phyloP scores from a whole-genome alignment of 306 rosid species.

The Malus fusca region DNA sequence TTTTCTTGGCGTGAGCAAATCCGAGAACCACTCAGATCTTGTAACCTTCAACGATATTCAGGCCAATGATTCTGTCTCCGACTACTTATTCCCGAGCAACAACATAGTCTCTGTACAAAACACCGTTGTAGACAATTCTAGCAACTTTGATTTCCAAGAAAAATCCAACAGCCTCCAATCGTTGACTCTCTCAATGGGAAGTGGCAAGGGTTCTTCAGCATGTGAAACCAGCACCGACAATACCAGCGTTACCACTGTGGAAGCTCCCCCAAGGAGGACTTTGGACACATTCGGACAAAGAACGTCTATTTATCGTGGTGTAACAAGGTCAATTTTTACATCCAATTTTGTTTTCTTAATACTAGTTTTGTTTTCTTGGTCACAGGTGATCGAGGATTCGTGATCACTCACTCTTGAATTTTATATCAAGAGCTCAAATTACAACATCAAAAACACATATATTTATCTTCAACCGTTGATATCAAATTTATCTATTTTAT shows the following conservation, averaged over 20 bases:
- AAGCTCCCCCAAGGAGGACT: slow-evolving; percentile 71
- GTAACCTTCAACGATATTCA: slow-evolving; percentile 50
- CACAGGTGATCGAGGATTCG: neutral
- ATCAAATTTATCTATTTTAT: too few species aligned
- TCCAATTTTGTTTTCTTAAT: too few species aligned
- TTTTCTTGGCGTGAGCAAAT: slow-evolving; percentile 83
- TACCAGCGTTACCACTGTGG: slow-evolving; percentile 32
- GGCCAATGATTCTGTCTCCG: slow-evolving; percentile 56
- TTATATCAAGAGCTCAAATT: too few species aligned
- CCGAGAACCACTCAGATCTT: slow-evolving; percentile 74
- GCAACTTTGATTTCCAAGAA: slow-evolving; percentile 58
- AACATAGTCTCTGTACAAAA: slow-evolving; percentile 50
- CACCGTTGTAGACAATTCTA: slow-evolving; percentile 34
- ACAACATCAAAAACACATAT: neutral
- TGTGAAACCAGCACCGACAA: slow-evolving; percentile 66
- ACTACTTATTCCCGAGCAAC: slow-evolving; percentile 48
- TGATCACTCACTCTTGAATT: neutral
- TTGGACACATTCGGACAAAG: slow-evolving; percentile 92
- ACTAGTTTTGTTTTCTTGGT: too few species aligned
- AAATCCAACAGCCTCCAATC: slow-evolving; percentile 63
- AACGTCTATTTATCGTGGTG: slow-evolving; percentile 97
- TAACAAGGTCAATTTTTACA: slow-evolving; percentile 47
- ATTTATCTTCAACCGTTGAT: neutral
- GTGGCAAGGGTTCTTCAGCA: slow-evolving; percentile 60
- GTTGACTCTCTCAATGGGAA: slow-evolving; percentile 88